Conservation (phyloP, 352 stramenopile species). For the Phytophthora vignae region DNA sequence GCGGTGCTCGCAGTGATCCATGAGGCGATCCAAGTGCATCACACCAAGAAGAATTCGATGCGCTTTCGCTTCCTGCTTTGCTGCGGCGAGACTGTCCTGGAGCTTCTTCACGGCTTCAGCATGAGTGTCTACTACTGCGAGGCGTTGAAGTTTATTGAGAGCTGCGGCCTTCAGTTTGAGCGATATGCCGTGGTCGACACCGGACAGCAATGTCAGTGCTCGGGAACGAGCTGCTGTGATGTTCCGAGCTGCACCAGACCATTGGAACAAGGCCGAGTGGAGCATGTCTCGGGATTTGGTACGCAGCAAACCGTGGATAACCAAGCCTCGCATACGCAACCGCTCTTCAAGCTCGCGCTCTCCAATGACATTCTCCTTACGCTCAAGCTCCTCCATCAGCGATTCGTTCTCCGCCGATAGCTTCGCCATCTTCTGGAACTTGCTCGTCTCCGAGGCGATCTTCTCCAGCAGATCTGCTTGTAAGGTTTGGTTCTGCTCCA, state of each 20-base stretch:
- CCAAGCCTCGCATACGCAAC: slow-evolving; percentile 34
- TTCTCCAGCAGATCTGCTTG: slow-evolving; percentile 75
- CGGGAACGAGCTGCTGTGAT: slow-evolving; percentile 20
- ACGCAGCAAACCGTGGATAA: slow-evolving; percentile 44
- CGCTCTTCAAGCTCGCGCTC: slow-evolving; percentile 41
- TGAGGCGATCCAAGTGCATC: slow-evolving; percentile 30
- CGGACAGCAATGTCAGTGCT: slow-evolving; percentile 28
- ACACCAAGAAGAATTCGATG: slow-evolving; percentile 26
- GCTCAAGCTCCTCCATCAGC: slow-evolving; percentile 59
- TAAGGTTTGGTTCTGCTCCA: slow-evolving; percentile 74
- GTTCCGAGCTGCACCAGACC: slow-evolving; percentile 28
- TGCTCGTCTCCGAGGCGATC: slow-evolving; percentile 66
- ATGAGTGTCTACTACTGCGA: slow-evolving; percentile 14
- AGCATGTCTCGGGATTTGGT: slow-evolving; percentile 42
- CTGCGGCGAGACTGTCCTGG: slow-evolving; percentile 17
- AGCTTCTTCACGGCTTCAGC: slow-evolving; percentile 11
- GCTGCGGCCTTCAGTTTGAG: slow-evolving; percentile 38
- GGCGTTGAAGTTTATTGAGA: slow-evolving; percentile 30
- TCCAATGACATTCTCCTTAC: slow-evolving; percentile 43
- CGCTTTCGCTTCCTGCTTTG: slow-evolving; percentile 9
- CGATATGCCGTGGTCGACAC: slow-evolving; percentile 6
- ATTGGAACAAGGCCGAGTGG: slow-evolving; percentile 34
- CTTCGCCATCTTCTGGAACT: slow-evolving; percentile 76
- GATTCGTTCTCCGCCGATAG: slow-evolving; percentile 68
- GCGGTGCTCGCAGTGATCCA: slow-evolving; percentile 35